Evolutionary conservation across 1,284 basidiomycete genomes (phyloP).

Genomic region (Coniferiporia weirii): DNA sequence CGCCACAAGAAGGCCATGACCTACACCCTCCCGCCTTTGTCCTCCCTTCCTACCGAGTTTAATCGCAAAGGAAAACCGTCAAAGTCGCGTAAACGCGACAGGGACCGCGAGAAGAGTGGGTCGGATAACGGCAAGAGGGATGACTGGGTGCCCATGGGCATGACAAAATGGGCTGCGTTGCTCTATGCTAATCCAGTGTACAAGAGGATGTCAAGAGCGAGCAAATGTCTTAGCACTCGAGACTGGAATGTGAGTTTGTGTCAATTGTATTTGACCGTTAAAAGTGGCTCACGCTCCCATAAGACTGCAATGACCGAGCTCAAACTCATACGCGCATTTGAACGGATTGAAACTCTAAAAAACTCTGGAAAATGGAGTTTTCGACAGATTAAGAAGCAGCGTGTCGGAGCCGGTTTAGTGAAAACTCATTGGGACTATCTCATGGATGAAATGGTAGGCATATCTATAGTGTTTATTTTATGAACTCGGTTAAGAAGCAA

Average conservation of each 20-base stretch:
- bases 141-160: conserved; percentile 61
- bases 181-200: conserved; percentile 70
- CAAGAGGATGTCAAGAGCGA: conserved; percentile 58
- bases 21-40: conserved; percentile 60
- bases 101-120: conserved; percentile 32
- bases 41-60: conserved; percentile 57
- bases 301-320: conserved; percentile 77
- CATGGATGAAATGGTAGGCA: conserved; percentile 89
- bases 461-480: background rate
- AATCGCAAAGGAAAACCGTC: conserved; percentile 52
- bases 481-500: background rate
- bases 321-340: conserved; percentile 73
- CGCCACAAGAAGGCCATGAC: conserved; percentile 33
- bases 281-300: conserved; percentile 1
- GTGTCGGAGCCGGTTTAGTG: conserved; percentile 67
- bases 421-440: conserved; percentile 97
- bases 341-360: conserved; percentile 84
- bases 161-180: conserved; percentile 66
- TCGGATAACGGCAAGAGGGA: conserved; percentile 45
- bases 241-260: conserved; percentile 68
- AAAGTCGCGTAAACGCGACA: conserved; percentile 57
- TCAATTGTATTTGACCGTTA: conserved; percentile 6
- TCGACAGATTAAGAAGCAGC: conserved; percentile 92
- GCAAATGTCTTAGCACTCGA: conserved; percentile 69
- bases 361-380: conserved; percentile 84